Base-by-base conservation (phyloP, 352 stramenopile species). In the Phytopythium litorale region DNA sequence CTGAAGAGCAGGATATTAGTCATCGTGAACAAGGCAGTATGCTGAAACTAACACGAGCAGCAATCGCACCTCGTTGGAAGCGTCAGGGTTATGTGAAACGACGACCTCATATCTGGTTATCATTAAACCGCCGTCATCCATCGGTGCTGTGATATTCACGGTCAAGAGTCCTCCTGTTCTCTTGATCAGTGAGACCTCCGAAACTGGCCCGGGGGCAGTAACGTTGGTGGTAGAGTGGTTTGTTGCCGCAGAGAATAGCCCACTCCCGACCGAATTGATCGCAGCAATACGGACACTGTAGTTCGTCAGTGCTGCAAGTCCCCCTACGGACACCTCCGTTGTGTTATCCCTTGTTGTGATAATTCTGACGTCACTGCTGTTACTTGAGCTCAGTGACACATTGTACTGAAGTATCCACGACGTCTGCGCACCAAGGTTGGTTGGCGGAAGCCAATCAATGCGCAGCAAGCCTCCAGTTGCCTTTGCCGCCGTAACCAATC, bases 381-480 rank as follows among this genome's bases (percentile, higher is more conserved):
- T 33, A 21, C 56, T 50, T 0, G 30, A 15, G 7, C 30, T 63
- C n/a, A 78, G 65, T 9, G 63, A 68, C 45, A 73, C 54, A 13
- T 63, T 75, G 32, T 90, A 90, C n/a, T 33, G 43, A 7, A 55
- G 69, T 48, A 87, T 73, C 71, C 60, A 83, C 0, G 81, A 45
- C 11, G 53, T 53, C 48, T 66, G 33, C 0, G 68, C 78, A 19
- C 81, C 81, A 4, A 73, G 13, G n/a, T 88, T 90, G 4, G 68
- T n/a, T 0, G 78, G 78, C n/a, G 69, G 43, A 2, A 38, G 45
- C 81, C 81, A 90, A 0, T 56, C 45, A 0, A 90, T 37, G 23
- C 28, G 43, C 4, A 88, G 48, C 73, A 87, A 71, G 0, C 78
- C 81, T 23, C 81, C 81, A 0, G 81, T 90, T 11, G 65, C 67